phyloP scores from a whole-genome alignment of 352 stramenopile species.

The Phytopythium cucurbitacearum region DNA sequence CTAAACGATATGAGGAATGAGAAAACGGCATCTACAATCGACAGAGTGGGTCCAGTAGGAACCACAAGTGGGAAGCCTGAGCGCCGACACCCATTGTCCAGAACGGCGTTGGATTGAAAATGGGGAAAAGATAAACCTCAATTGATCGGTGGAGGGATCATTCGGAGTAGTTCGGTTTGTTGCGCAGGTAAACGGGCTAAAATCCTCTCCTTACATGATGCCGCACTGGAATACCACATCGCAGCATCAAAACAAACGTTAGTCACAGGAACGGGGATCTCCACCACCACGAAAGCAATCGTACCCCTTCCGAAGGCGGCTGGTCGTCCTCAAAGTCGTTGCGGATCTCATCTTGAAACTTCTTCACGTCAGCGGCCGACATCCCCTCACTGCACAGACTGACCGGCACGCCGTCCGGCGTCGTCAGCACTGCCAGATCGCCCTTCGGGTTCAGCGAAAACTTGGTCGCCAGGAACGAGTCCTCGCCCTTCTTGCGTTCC shows the following conservation, averaged over 20 bases:
- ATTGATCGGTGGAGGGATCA: too few species aligned
- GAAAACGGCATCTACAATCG: background rate
- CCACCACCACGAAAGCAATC: constrained; percentile 9
- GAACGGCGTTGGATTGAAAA: background rate
- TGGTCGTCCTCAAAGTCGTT: constrained; percentile 47
- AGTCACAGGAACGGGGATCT: background rate
- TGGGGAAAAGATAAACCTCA: background rate
- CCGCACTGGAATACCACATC: constrained; percentile 15
- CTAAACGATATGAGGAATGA: background rate
- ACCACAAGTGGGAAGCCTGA: too few species aligned
- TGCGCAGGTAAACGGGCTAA: background rate
- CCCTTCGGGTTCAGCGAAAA: constrained; percentile 67
- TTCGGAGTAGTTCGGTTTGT: too few species aligned
- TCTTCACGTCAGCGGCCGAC: constrained; percentile 50
- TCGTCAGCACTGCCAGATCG: constrained; percentile 64
- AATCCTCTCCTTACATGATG: constrained; percentile 28
- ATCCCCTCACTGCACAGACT: constrained; percentile 62
- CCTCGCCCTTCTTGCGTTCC: constrained; percentile 64
- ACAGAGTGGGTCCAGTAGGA: too few species aligned
- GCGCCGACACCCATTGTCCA: too few species aligned
- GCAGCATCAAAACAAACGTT: constrained; percentile 1
- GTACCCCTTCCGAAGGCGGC: constrained; percentile 46
- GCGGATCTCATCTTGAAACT: constrained; percentile 49
- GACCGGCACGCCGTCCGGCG: constrained; percentile 60
- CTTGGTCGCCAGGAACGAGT: constrained; percentile 78